These are phyloP conservation scores for Clausena lansium DNA, from an alignment of 345 rosid species.

Conservation along the genomic window DNA sequence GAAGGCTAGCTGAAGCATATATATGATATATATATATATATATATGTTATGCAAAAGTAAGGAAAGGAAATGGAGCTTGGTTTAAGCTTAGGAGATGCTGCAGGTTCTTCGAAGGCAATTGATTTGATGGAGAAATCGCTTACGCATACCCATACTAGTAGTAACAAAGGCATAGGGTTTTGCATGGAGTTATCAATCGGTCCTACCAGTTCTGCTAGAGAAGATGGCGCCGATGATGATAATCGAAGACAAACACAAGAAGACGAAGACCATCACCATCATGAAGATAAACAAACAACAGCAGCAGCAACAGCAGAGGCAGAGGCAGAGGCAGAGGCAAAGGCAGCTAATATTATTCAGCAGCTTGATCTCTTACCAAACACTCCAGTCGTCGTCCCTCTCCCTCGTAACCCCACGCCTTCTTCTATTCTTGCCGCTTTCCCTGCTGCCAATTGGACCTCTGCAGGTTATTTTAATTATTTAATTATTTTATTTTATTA, in stretches of 20 bases:
- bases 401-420: conserved; percentile 8
- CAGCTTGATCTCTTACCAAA: conserved; percentile 37
- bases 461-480: no score
- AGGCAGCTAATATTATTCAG: neutral
- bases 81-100: conserved; percentile 27
- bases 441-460: conserved; percentile 7
- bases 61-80: conserved; percentile 30
- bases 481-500: no score
- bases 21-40: no score
- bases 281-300: neutral
- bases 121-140: conserved; percentile 22
- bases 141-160: neutral
- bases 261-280: neutral
- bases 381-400: conserved; percentile 19
- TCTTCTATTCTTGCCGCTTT: neutral
- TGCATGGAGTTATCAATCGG: conserved; percentile 29
- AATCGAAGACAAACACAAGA: neutral
- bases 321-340: no score
- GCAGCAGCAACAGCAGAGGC: neutral
- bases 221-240: neutral
- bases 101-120: conserved; percentile 14
- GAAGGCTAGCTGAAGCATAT: no score
- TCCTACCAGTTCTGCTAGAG: neutral
- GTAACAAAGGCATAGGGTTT: conserved; percentile 17
- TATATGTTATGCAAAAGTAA: no score